A percentile compares a stretch with the other conserved stretches of the same genome.
phyloP scores from a whole-genome alignment of 768 basidiomycete genomes.

The Galerina marginata region DNA sequence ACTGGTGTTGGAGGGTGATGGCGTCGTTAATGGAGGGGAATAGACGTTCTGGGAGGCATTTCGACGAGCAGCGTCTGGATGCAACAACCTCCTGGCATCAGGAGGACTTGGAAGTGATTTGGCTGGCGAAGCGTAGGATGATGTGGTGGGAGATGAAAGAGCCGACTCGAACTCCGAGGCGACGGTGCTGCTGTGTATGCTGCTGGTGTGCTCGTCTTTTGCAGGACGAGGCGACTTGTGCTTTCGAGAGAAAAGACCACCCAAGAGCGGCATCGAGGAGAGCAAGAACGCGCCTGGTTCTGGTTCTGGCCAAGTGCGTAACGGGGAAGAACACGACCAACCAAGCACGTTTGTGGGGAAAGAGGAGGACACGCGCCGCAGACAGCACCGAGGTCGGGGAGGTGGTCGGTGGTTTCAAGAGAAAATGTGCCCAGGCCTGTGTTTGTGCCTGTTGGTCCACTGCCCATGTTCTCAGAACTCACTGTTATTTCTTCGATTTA shows the following conservation, averaged over 20 bases:
- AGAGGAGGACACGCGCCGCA: no score
- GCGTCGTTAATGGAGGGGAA: conserved; percentile 26
- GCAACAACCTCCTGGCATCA: conserved; percentile 32
- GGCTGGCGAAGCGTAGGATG: conserved; percentile 39
- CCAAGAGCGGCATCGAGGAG: conserved; percentile 41
- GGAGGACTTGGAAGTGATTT: conserved; percentile 39
- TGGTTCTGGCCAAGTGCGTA: not conserved
- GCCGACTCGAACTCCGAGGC: conserved; percentile 27
- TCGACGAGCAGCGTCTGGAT: conserved; percentile 26
- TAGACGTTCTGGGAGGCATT: conserved; percentile 26
- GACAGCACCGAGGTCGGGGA: no score
- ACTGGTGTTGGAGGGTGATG: conserved; percentile 29
- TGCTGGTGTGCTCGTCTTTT: conserved; percentile 24
- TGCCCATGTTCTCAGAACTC: no score
- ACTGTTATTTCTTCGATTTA: no score
- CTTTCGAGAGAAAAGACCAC: conserved; percentile 45
- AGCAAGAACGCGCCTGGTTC: not conserved
- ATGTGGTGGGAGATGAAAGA: conserved; percentile 38
- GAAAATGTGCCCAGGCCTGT: no score
- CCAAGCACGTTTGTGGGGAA: no score
- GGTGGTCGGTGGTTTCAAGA: no score
- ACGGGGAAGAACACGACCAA: no score
- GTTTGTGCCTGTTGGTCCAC: no score
- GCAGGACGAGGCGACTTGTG: conserved; percentile 32
- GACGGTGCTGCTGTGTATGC: conserved; percentile 24